phyloP scores from a whole-genome alignment of 768 basidiomycete genomes.

The Hericium rajendrae region DNA sequence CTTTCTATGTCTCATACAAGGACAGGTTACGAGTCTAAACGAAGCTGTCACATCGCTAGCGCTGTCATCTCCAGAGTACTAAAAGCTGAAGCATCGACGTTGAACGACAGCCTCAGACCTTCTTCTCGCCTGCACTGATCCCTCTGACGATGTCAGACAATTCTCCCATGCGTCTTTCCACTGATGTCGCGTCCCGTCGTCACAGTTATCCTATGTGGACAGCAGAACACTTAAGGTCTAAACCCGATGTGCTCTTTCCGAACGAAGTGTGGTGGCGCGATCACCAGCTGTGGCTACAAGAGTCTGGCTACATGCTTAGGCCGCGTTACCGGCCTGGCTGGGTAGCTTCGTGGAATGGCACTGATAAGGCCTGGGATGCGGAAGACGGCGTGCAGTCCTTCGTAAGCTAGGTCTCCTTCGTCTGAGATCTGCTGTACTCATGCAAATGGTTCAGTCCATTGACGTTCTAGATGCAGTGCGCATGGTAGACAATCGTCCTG shows the following conservation, averaged over 20 bases:
- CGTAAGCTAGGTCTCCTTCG: background rate
- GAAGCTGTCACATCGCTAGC: no score
- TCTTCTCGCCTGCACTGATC: no score
- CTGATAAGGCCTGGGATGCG: constrained; percentile 1
- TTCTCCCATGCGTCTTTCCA: no score
- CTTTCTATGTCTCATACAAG: no score
- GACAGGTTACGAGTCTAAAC: no score
- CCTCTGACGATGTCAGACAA: no score
- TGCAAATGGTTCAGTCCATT: background rate
- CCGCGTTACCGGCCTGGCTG: constrained; percentile 7
- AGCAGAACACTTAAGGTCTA: background rate
- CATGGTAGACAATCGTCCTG: constrained; percentile 8
- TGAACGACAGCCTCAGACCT: no score
- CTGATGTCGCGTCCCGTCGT: no score
- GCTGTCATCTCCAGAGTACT: no score
- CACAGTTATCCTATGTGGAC: no score
- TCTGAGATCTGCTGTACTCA: background rate
- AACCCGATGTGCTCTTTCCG: background rate
- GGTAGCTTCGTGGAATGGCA: constrained; percentile 6
- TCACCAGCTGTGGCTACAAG: background rate
- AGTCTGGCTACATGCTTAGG: constrained; percentile 6
- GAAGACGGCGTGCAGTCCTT: constrained; percentile 5
- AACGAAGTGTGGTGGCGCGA: constrained; percentile 10
- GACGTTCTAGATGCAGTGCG: constrained; percentile 14
- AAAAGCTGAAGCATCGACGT: no score